phyloP scores from a whole-genome alignment of 2,329 filamentous ascomycete species.

The Nigrograna mackinnonii region DNA sequence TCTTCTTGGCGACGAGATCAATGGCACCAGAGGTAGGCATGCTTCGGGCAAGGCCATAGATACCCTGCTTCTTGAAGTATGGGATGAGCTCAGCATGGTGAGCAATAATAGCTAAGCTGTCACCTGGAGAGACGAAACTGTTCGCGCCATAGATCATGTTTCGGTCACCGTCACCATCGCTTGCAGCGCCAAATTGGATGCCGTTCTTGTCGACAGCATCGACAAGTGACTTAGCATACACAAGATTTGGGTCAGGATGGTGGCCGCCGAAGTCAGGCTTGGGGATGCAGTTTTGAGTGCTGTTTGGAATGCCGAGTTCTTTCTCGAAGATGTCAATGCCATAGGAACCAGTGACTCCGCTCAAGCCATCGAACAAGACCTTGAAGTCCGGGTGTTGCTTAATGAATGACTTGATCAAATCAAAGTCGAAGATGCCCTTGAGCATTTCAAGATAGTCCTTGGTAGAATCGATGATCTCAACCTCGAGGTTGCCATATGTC shows the following conservation, averaged over 20 bases:
- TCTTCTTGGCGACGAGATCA: conserved; percentile 93
- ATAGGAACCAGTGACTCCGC: conserved; percentile 94
- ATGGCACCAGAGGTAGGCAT: conserved; percentile 98
- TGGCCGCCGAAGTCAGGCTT: conserved; percentile 95
- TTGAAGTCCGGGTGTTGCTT: conserved; percentile 87
- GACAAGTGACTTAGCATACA: conserved; percentile 93
- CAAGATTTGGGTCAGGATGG: conserved; percentile 96
- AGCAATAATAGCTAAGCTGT: conserved; percentile 96
- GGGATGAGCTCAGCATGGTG: conserved; percentile 96
- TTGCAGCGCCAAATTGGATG: conserved; percentile 95
- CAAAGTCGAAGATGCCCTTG: conserved; percentile 98
- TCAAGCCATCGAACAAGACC: conserved; percentile 91
- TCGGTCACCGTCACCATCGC: conserved; percentile 95
- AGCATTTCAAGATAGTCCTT: conserved; percentile 92
- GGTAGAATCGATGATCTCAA: conserved; percentile 93
- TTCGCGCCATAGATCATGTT: conserved; percentile 99
- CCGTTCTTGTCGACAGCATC: conserved; percentile 88
- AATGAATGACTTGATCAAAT: conserved; percentile 94
- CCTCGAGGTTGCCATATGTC: conserved; percentile 84
- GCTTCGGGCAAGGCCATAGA: conserved; percentile 91
- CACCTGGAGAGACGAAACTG: conserved; percentile 93
- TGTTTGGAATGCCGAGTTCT: conserved; percentile 82
- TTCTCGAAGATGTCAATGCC: conserved; percentile 93
- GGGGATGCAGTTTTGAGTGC: conserved; percentile 89
- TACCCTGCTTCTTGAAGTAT: conserved; percentile 97